Evolutionary conservation across 345 rosid genomes (phyloP).

Genomic region (Melaleuca alternifolia): DNA sequence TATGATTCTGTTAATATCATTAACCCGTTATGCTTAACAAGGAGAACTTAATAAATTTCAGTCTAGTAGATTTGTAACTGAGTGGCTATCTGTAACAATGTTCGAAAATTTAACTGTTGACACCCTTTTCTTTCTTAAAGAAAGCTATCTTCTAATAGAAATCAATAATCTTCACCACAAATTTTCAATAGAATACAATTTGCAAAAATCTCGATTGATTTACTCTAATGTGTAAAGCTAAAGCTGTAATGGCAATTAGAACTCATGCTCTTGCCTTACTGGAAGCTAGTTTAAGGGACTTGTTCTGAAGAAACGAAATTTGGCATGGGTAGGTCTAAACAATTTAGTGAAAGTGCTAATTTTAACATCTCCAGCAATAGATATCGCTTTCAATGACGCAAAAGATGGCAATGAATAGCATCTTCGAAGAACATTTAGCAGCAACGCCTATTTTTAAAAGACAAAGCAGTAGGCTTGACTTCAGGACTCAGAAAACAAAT

Average conservation of each 20-base stretch:
- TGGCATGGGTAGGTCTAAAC: neutral
- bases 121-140: neutral
- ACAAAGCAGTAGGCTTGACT: neutral
- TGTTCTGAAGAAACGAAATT: neutral
- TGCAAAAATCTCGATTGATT: neutral
- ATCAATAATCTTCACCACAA: neutral
- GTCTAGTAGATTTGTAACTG: neutral
- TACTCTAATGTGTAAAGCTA: neutral
- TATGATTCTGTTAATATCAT: neutral
- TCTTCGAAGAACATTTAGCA: neutral
- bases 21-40: neutral
- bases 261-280: neutral
- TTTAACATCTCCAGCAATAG: neutral
- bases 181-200: neutral
- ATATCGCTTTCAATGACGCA: neutral
- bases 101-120: neutral
- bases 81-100: neutral
- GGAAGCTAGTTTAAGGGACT: neutral
- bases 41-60: neutral
- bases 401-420: neutral
- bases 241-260: neutral
- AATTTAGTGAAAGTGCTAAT: neutral
- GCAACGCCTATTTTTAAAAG: neutral
- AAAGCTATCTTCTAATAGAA: neutral
- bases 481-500: neutral